Base-by-base conservation (phyloP, 164 flowering plant genomes). In the Warburgia ugandensis region DNA sequence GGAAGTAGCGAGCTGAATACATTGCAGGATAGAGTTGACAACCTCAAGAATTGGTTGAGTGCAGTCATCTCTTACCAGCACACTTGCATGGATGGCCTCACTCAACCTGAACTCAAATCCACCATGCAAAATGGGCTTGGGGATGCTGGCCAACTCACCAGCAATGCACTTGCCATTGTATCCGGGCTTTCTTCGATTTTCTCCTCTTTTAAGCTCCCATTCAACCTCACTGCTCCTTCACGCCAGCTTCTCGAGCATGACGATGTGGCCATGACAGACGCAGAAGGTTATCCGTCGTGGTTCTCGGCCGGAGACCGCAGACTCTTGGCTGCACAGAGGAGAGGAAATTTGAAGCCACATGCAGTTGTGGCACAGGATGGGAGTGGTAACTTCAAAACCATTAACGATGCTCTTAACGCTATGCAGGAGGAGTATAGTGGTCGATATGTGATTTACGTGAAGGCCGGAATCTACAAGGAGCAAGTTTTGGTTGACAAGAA, bases 281-380 rank as follows among this genome's bases (percentile, higher is more conserved):
- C 21, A 1, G 37, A 53, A 0, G 70, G 72, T 14, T 63, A 16
- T 40, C 84, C 79, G 0, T 27, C 55, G 0, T 74, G 84, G 79
- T 12, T 74, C 20, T 52, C 74, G 0, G 49, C 57, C 1, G 60
- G 46, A 3, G 76, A 76, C 49, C 50, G 81, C 28, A 69, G 35
- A 47, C 62, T 79, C 5, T 44, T 79, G 63, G 74, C 70, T 1
- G 6, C 1, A 6, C 26, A 16, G 1, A 48, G 38, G 22, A 52
- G 13, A 6, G 51, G 16, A 19, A 53, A 41, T 14, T 17, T 57
- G n/a, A 61, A 16, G 48, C 74, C 84, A 4, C 72, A 74, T 48
- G 81, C 58, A 13, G 74, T 79, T 42, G 84, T 79, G 29, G 81
- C 84, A 1, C 49, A 74, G 59, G 79, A 79, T 39, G 81, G 79